Evolutionary conservation across 1,284 basidiomycete species (phyloP).

Genomic region (Hypsizygus ulmarius): DNA sequence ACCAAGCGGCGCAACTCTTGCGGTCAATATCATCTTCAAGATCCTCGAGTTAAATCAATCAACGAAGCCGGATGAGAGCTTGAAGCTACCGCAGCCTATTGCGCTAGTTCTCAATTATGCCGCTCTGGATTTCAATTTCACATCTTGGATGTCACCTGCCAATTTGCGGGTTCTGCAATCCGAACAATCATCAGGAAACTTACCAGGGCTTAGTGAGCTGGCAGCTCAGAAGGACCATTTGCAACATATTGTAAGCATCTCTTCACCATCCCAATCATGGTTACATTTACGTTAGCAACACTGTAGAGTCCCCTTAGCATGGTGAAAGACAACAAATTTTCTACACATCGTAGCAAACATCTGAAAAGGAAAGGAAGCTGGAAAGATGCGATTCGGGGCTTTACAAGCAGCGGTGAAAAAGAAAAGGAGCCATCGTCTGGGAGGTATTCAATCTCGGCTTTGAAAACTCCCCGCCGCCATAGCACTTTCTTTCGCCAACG

Average conservation of each 20-base stretch:
- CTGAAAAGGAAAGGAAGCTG: slow-evolving; percentile 53
- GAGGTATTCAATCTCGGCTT: slow-evolving; percentile 14
- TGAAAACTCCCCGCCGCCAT: slow-evolving; percentile 19
- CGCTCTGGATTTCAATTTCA: slow-evolving; percentile 94
- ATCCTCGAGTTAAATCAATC: slow-evolving; percentile 67
- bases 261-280: not conserved
- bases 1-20: slow-evolving; percentile 79
- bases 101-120: slow-evolving; percentile 83
- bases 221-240: slow-evolving; percentile 87
- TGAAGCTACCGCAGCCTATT: slow-evolving; percentile 55
- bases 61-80: slow-evolving; percentile 33
- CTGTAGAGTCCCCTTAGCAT: slow-evolving; percentile 76
- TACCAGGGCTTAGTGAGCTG: slow-evolving; percentile 59
- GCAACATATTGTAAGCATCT: slow-evolving; percentile 56
- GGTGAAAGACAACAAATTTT: slow-evolving; percentile 64
- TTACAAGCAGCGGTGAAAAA: slow-evolving; percentile 39
- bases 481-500: slow-evolving; percentile 7
- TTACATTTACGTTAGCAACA: not conserved
- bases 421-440: slow-evolving; percentile 19
- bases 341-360: slow-evolving; percentile 40
- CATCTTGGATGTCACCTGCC: slow-evolving; percentile 93
- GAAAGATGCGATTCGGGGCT: slow-evolving; percentile 52
- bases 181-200: slow-evolving; percentile 77
- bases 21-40: slow-evolving; percentile 79
- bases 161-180: slow-evolving; percentile 81